Conservation (phyloP, 2,329 filamentous ascomycete genomes). For the Exophiala mesophila region DNA sequence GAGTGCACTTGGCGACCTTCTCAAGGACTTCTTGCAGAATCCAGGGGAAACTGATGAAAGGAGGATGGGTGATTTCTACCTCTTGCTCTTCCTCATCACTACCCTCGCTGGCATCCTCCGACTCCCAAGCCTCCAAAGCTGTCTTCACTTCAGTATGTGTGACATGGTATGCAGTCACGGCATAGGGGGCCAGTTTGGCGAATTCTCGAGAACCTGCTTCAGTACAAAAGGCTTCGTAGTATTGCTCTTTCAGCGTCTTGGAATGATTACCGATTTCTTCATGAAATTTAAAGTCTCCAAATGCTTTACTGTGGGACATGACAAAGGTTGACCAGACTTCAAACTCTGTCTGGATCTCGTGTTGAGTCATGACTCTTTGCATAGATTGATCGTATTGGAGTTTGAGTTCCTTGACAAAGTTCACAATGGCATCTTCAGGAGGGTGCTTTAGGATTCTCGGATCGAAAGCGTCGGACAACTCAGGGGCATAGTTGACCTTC, state of each 20-base stretch:
- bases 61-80: constrained; percentile 52
- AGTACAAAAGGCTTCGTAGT: constrained; percentile 61
- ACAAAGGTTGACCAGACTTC: constrained; percentile 88
- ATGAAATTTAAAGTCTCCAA: constrained; percentile 76
- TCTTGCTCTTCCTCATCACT: constrained; percentile 30
- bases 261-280: constrained; percentile 74
- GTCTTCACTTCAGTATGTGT: constrained; percentile 50
- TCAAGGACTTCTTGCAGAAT: constrained; percentile 71
- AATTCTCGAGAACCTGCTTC: constrained; percentile 59
- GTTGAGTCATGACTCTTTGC: constrained; percentile 75
- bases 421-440: constrained; percentile 51
- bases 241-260: constrained; percentile 61
- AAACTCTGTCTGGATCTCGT: constrained; percentile 80
- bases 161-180: constrained; percentile 77
- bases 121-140: constrained; percentile 12
- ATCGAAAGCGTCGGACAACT: constrained; percentile 72
- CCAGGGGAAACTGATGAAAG: constrained; percentile 93
- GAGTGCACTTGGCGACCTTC: constrained; percentile 51
- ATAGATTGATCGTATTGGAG: constrained; percentile 70
- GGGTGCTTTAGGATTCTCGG: constrained; percentile 64
- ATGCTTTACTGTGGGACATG: constrained; percentile 65
- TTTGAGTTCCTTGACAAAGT: constrained; percentile 64
- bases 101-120: constrained; percentile 16
- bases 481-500: constrained; percentile 64
- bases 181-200: constrained; percentile 61